Evolutionary conservation across 352 stramenopile species (phyloP), one percentile per base, ranked within the genome.

Genomic region (Globisporangium ultimum): DNA sequence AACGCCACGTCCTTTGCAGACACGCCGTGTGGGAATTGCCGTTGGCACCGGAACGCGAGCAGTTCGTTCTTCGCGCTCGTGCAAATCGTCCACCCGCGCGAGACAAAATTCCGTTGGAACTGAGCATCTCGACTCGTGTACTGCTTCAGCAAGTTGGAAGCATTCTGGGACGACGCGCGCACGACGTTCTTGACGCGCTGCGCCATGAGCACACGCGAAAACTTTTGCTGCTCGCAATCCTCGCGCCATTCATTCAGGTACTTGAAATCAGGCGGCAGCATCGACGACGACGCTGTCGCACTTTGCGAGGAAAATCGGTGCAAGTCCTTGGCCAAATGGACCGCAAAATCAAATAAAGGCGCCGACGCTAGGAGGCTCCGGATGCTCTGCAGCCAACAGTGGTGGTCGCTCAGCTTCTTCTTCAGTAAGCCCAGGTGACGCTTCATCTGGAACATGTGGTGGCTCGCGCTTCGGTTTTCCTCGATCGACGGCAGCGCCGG

Each of bases 401-500:
- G 32, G 61, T 91, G 81, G 17, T 83, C 74, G 0, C 63, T 65
- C 22, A 91, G 58, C 54, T 88, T 87, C 5, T 65, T 60, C 18
- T 64, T 69, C 34, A 89, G 54, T 11, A 69, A 80, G 1, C 40
- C 57, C 2, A 72, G 61, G 2, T 53, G 68, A 40, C 76, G 55
- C 52, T 82, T 70, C 41, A 74, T 71, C 21, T 81, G 70, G 3
- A 85, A 55, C 12, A 61, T 69, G 2, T 72, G 55, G 18, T 32
- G 20, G 17, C 40, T 40, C 3, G 51, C 22, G 3, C 38, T 13
- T 34, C 53, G 13, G 32, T 34, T 41, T 36, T 36, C 7, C 5
- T 11, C 15, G 49, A 61, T 3, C 9, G 20, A 24, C 15, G 10
- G 15, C 2, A 34, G 17, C 3, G 41, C 42, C 0, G 61, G 17